These are phyloP conservation scores for Geotrichum phurueaensis DNA, from an alignment of 1,139 yeast genomes.

Conservation along the genomic window DNA sequence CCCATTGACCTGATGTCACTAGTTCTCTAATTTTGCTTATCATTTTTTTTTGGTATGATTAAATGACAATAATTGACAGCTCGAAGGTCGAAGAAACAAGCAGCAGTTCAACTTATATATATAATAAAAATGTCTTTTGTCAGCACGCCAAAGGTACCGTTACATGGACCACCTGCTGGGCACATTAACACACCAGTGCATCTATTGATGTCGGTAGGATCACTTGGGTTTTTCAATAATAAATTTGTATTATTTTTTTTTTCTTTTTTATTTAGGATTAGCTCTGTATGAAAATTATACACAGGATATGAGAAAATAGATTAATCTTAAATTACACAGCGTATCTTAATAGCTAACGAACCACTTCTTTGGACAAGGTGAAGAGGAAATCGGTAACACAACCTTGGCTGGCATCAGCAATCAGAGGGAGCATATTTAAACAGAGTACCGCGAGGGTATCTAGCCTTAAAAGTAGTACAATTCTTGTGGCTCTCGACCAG, in stretches of 20 bases:
- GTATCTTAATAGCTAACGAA: not conserved
- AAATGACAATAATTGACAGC: no score
- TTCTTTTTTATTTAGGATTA: not conserved
- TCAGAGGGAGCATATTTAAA: constrained; percentile 78
- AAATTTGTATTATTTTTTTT: not conserved
- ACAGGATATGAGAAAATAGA: not conserved
- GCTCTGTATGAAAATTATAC: not conserved
- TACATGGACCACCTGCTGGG: not conserved
- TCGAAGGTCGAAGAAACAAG: not conserved
- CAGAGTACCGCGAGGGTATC: constrained; percentile 86
- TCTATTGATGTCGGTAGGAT: no score
- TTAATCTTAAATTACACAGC: not conserved
- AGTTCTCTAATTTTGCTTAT: not conserved
- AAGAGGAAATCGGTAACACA: constrained; percentile 65
- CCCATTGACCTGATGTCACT: not conserved
- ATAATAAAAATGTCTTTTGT: not conserved
- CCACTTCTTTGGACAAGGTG: not conserved
- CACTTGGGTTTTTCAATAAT: no score
- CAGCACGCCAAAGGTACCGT: not conserved
- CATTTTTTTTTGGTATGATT: not conserved
- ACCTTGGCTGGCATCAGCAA: constrained; percentile 84
- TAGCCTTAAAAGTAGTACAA: constrained; percentile 82
- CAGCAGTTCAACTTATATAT: not conserved
- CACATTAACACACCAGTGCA: not conserved
- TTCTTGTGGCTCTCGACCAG: constrained; percentile 63